Conservation (phyloP, 495 filamentous ascomycete species). For the Xylaria longipes region DNA sequence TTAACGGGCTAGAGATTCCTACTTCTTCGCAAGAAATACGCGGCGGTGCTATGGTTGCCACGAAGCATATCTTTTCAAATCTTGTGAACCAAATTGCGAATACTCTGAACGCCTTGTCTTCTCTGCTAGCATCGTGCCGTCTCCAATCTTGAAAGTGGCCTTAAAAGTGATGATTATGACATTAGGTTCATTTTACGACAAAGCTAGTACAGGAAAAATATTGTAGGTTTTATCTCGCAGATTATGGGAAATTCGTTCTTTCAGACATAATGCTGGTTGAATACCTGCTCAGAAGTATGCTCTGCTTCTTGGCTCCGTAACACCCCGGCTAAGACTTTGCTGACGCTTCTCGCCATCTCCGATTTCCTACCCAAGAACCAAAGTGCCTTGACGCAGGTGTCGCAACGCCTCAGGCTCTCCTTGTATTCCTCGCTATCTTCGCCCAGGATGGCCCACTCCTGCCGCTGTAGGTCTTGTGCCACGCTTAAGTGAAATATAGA, state of each 20-base stretch:
- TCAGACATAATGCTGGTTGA: neutral
- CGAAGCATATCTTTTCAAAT: neutral
- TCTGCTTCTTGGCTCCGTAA: conserved; percentile 6
- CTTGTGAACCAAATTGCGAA: neutral
- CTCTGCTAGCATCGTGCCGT: no score
- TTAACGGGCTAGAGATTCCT: neutral
- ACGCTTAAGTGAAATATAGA: conserved; percentile 41
- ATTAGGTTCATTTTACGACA: neutral
- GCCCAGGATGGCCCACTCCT: conserved; percentile 18
- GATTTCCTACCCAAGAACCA: conserved; percentile 52
- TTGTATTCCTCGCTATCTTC: conserved; percentile 15
- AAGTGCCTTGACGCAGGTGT: conserved; percentile 49
- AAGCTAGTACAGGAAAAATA: neutral
- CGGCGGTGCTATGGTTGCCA: neutral
- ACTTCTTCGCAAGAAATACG: neutral
- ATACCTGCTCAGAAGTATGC: neutral
- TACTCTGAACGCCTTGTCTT: no score
- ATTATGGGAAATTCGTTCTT: neutral
- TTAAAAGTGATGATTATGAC: neutral
- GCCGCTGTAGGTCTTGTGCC: conserved; percentile 16
- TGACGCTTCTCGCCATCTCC: conserved; percentile 46
- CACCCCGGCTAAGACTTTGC: neutral
- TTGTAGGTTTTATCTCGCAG: neutral
- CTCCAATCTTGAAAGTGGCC: no score
- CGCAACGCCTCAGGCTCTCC: conserved; percentile 35